phyloP scores from a whole-genome alignment of 192 early-diverging fungal genomes.

The Coemansia sp. region DNA sequence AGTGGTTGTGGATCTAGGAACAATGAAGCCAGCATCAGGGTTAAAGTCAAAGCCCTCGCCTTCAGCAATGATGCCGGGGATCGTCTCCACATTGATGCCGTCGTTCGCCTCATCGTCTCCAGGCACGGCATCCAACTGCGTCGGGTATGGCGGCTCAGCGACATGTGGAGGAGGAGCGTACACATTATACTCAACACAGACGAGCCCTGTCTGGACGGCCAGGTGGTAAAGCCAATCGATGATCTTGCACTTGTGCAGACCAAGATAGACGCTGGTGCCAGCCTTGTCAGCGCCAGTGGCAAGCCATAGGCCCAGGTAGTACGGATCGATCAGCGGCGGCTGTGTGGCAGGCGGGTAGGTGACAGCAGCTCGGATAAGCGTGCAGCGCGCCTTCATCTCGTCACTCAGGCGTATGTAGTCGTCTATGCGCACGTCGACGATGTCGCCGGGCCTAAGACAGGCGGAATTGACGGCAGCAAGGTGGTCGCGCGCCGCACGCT shows the following conservation, averaged over 20 bases:
- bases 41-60: neutral
- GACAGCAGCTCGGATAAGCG: conserved; percentile 13
- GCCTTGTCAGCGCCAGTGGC: conserved; percentile 2
- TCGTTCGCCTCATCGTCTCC: neutral
- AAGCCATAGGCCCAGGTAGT: conserved; percentile 21
- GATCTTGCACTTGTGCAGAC: neutral
- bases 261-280: conserved; percentile 11
- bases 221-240: conserved; percentile 7
- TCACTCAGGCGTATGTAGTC: conserved; percentile 19
- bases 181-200: conserved; percentile 11
- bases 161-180: conserved; percentile 5
- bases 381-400: conserved; percentile 16
- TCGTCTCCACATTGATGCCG: neutral
- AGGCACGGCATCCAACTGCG: neutral
- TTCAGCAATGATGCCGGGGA: neutral
- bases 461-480: conserved; percentile 1
- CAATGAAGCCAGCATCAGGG: neutral
- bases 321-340: conserved; percentile 16
- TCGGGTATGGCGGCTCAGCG: neutral
- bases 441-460: conserved; percentile 9
- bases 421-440: conserved; percentile 17
- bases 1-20: neutral
- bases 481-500: conserved; percentile 11
- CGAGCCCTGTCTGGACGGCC: conserved; percentile 12
- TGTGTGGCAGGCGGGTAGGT: conserved; percentile 6